Conservation (phyloP, 1,139 yeast genomes). For the Nakaseomyces sp. region DNA sequence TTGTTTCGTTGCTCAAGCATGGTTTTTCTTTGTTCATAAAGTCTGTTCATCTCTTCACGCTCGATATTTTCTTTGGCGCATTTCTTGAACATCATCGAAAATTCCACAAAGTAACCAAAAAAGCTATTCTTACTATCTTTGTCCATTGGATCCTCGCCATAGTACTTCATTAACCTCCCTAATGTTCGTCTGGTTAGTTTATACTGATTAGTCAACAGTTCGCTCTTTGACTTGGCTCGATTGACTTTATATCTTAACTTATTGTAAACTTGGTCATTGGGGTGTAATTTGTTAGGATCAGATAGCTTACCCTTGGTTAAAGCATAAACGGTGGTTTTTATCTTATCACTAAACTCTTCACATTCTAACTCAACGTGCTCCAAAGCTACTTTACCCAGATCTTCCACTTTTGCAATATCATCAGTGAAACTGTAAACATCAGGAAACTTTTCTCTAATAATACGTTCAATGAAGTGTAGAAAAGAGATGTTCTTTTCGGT, state of each 20-base stretch:
- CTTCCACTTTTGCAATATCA: constrained; percentile 57
- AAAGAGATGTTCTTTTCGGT: constrained; percentile 69
- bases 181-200: constrained; percentile 47
- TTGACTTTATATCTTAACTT: constrained; percentile 46
- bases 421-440: constrained; percentile 68
- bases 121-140: constrained; percentile 54
- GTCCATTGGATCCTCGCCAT: constrained; percentile 73
- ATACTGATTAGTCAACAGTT: constrained; percentile 48
- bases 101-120: constrained; percentile 63
- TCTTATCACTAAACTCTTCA: constrained; percentile 46
- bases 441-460: constrained; percentile 69
- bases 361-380: constrained; percentile 74
- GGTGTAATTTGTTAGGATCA: constrained; percentile 59
- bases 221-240: constrained; percentile 55
- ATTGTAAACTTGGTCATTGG: constrained; percentile 57
- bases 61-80: constrained; percentile 70
- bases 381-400: constrained; percentile 59
- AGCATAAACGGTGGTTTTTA: constrained; percentile 49
- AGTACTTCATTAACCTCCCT: constrained; percentile 58
- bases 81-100: constrained; percentile 64
- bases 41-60: constrained; percentile 69
- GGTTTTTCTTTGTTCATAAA: constrained; percentile 62
- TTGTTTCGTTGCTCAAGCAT: constrained; percentile 41
- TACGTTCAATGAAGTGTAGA: constrained; percentile 77
- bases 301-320: constrained; percentile 67